Conservation (phyloP, 495 filamentous ascomycete species). For the Ascodesmis nigricans region DNA sequence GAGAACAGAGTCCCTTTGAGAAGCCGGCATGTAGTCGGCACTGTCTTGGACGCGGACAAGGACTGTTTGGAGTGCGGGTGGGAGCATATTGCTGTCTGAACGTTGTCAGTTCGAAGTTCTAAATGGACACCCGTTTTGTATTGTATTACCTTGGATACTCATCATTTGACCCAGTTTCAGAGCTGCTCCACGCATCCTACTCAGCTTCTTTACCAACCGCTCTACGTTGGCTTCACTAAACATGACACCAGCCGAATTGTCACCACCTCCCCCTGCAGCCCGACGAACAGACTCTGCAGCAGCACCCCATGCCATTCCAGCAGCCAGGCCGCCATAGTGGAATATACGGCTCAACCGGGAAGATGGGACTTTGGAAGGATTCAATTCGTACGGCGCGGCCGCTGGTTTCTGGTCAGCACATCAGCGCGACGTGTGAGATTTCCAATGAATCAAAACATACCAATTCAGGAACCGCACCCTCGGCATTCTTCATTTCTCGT, state of each 20-base stretch:
- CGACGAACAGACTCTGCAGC: slow-evolving; percentile 63
- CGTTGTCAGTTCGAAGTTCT: neutral
- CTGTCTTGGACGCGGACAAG: slow-evolving; percentile 87
- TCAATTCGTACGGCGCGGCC: slow-evolving; percentile 42
- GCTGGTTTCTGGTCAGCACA: slow-evolving; percentile 13
- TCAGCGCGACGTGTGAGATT: too few species aligned
- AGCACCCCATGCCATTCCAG: slow-evolving; percentile 90
- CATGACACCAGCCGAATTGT: slow-evolving; percentile 48
- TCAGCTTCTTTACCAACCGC: slow-evolving; percentile 72
- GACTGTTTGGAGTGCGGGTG: slow-evolving; percentile 60
- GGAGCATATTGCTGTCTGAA: slow-evolving; percentile 84
- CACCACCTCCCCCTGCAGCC: slow-evolving; percentile 33
- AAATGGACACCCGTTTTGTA: neutral
- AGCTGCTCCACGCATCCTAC: slow-evolving; percentile 90
- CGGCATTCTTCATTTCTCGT: slow-evolving; percentile 11
- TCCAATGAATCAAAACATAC: too few species aligned
- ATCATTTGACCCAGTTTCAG: slow-evolving; percentile 97
- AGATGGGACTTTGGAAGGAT: slow-evolving; percentile 77
- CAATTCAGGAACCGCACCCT: too few species aligned
- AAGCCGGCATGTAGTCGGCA: slow-evolving; percentile 93
- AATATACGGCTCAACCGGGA: slow-evolving; percentile 68
- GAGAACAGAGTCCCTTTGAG: slow-evolving; percentile 70
- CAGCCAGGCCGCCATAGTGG: slow-evolving; percentile 83
- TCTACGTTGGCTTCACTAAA: slow-evolving; percentile 80
- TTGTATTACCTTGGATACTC: slow-evolving; percentile 52